A percentile compares a stretch with the other conserved stretches of the same genome.
Evolutionary conservation across 2,329 filamentous ascomycete genomes (phyloP).

Genomic region (Aspergillus hiratsukae): DNA sequence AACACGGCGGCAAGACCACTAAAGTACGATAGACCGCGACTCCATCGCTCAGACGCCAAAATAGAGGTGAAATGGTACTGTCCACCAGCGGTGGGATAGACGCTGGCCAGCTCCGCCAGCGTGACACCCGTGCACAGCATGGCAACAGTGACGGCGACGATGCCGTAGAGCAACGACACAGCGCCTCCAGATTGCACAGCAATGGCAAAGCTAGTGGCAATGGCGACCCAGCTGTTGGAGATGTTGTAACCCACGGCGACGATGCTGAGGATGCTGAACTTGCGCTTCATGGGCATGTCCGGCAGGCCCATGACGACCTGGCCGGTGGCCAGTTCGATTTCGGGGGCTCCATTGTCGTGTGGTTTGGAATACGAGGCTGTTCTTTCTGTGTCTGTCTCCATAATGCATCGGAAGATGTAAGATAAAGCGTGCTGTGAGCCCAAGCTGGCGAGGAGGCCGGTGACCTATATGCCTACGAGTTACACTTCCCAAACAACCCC

Average conservation of each 20-base stretch:
- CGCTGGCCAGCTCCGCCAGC: constrained; percentile 25
- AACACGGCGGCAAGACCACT: constrained; percentile 20
- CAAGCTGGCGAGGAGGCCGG: not conserved
- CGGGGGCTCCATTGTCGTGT: not conserved
- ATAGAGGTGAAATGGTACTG: constrained; percentile 29
- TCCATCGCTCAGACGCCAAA: constrained; percentile 21
- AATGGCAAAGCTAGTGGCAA: constrained; percentile 21
- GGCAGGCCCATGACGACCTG: constrained; percentile 16
- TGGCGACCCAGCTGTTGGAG: constrained; percentile 23
- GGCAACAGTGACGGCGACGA: constrained; percentile 16
- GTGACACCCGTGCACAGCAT: constrained; percentile 20
- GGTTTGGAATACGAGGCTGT: not conserved
- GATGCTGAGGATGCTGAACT: constrained; percentile 21
- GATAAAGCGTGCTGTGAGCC: not conserved
- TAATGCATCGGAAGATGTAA: not conserved
- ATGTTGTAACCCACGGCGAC: constrained; percentile 22
- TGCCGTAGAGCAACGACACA: constrained; percentile 19
- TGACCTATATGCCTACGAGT: not conserved
- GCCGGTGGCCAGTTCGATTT: constrained; percentile 17
- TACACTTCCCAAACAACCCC: not conserved
- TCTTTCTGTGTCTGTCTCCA: not conserved
- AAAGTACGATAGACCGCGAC: constrained; percentile 18
- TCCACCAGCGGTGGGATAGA: constrained; percentile 27
- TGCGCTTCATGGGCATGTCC: constrained; percentile 18
- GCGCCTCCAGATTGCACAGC: constrained; percentile 20